Base-by-base conservation (phyloP, 2,329 filamentous ascomycete genomes). In the Calonectria pseudoturangicola region DNA sequence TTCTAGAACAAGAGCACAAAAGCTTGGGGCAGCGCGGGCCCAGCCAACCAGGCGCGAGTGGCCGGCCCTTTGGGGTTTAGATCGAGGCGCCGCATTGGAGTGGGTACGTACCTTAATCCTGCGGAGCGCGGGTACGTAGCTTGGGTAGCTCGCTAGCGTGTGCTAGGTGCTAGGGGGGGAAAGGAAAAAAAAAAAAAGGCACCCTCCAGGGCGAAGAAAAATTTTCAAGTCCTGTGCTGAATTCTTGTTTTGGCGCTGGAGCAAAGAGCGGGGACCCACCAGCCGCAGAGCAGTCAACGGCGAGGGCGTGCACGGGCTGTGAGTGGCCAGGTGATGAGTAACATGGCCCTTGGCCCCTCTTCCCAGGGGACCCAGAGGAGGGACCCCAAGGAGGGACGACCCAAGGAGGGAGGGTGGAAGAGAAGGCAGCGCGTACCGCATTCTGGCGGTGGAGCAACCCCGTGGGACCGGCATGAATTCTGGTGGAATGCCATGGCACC, bases 201-300 rank as follows among this genome's bases (percentile, higher is more conserved):
- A 21, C 21, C 21, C 21, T 21, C 21, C 21, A 21, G 21, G 21
- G 28, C 30, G 16, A 60, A n/a, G 47, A 71, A 71, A 71, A 71
- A 50, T 71, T 71, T 71, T 71, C 69, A 67, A 56, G 69, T 71
- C 69, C 51, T 70, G 68, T 65, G 68, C 51, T 70, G 68, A 41
- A 50, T 62, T 54, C 56, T 54, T 60, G 63, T 28, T 68, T 67
- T 60, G 30, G 43, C 54, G 47, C 48, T 62, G 66, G 50, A 50
- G 25, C 21, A 33, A 39, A 66, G 47, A 43, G 28, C 4, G 51
- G 30, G 30, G 30, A n/a, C 30, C 63, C 63, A 51, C 63, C 12
- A 51, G 30, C 30, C 18, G 45, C 45, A 33, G 13, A 64, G 43
- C 41, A 58, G 50, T 45, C 30, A 68, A 41, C 51, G 30, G 56